These are phyloP conservation scores for Pseudohalonectria lignicola DNA, from an alignment of 2,329 filamentous ascomycete species.

Conservation along the genomic window DNA sequence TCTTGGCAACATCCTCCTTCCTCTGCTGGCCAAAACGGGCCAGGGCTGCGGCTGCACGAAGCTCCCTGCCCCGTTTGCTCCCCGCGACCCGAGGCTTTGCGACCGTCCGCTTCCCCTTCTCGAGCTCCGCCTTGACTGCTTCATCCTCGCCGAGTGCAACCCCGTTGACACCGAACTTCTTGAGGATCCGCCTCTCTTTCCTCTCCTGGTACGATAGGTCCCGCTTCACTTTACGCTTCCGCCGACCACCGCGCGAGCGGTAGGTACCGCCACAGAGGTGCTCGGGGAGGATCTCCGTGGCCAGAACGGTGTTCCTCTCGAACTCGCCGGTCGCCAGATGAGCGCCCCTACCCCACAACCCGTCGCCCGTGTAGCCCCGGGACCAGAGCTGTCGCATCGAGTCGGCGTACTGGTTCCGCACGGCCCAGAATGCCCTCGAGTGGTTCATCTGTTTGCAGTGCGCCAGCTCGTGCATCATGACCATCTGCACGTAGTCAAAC, in stretches of 20 bases:
- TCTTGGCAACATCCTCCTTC: conserved; percentile 22
- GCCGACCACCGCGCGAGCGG: conserved; percentile 40
- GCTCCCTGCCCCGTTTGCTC: conserved; percentile 63
- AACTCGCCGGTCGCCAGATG: conserved; percentile 50
- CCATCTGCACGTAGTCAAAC: conserved; percentile 79
- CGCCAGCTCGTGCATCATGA: conserved; percentile 89
- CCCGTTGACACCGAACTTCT: conserved; percentile 67
- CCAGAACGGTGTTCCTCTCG: conserved; percentile 37
- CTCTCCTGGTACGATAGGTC: conserved; percentile 57
- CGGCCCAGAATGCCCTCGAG: conserved; percentile 67
- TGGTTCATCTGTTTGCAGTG: conserved; percentile 93
- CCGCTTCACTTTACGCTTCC: conserved; percentile 38
- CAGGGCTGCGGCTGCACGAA: conserved; percentile 66
- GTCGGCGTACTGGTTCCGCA: conserved; percentile 61
- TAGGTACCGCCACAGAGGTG: conserved; percentile 78
- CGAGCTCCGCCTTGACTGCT: conserved; percentile 51
- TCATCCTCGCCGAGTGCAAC: conserved; percentile 60
- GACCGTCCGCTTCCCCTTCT: conserved; percentile 50
- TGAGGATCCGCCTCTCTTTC: conserved; percentile 60
- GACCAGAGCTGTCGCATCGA: conserved; percentile 63
- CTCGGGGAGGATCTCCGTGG: conserved; percentile 50
- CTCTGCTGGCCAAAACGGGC: conserved; percentile 57
- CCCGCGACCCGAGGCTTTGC: conserved; percentile 63
- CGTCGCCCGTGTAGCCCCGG: conserved; percentile 65
- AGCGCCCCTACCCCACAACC: conserved; percentile 68